Evolutionary conservation across 2,329 filamentous ascomycete species (phyloP).

Genomic region (Phaeosphaeria sp.): DNA sequence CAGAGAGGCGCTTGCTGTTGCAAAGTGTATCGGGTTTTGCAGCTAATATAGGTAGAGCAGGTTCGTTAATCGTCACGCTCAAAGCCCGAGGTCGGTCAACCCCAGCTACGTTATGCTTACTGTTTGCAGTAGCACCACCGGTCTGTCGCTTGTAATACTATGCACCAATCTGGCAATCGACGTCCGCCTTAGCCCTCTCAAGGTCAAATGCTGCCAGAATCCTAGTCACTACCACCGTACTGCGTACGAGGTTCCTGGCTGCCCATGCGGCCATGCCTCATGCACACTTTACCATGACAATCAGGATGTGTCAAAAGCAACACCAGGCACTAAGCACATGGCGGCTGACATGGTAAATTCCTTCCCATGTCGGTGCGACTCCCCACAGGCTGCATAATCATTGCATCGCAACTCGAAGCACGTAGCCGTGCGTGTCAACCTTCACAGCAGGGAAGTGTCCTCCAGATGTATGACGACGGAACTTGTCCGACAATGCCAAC

Average conservation of each 20-base stretch:
- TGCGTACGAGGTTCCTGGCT: constrained; percentile 17
- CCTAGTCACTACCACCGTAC: constrained; percentile 19
- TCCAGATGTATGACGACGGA: constrained; percentile 24
- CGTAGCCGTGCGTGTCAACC: constrained; percentile 9
- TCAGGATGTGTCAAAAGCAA: constrained; percentile 22
- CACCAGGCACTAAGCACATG: constrained; percentile 15
- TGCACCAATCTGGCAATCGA: constrained; percentile 18
- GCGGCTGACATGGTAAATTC: constrained; percentile 11
- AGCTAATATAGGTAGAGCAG: constrained; percentile 30
- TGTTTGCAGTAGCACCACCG: constrained; percentile 32
- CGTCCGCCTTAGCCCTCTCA: constrained; percentile 26
- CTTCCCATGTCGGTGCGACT: constrained; percentile 5
- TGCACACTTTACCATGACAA: constrained; percentile 22
- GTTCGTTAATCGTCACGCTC: constrained; percentile 18
- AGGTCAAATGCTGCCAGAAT: constrained; percentile 6
- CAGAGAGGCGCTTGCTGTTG: constrained; percentile 23
- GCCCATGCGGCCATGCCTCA: constrained; percentile 5
- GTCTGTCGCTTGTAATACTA: constrained; percentile 28
- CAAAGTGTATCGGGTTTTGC: constrained; percentile 22
- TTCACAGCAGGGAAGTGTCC: constrained; percentile 4
- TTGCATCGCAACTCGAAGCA: neutral
- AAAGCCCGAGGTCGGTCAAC: constrained; percentile 29
- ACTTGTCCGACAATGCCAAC: constrained; percentile 14
- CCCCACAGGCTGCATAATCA: constrained; percentile 3
- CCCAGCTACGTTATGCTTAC: constrained; percentile 30